Evolutionary conservation across 1,284 basidiomycete genomes (phyloP), one percentile per base, ranked within the genome.

Genomic region (Irpex rosettiformis): DNA sequence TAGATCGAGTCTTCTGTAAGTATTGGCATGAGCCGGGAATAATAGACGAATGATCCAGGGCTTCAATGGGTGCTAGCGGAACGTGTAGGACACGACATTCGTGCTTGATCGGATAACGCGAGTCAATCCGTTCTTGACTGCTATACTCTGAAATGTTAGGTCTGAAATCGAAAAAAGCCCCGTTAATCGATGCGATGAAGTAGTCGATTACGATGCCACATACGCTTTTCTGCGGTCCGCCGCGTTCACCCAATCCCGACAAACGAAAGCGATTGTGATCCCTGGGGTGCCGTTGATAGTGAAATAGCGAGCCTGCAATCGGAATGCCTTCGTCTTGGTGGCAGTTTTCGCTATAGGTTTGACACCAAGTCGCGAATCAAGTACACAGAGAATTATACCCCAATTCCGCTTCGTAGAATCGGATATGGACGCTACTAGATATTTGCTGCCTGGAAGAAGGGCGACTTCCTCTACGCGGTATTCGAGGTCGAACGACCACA

Each of bases 371-470:
- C 78, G 77, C 58, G 84, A 79, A 65, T 89, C 86, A 60, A 89
- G 70, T 22, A 76, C 76, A 63, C 79, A 86, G 1, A 89, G 68
- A 11, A 78, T 69, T 22, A 90, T 65, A 28, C 75, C 79, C 66
- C 80, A 85, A 30, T 75, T 73, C 33, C 71, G 73, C 42, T 72
- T 73, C 3, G 65, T 65, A 1, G 64, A 62, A 64, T 84, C 80
- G 60, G 75, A 76, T 4, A 83, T 78, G 4, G 85, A 86, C 0
- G 83, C 84, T 28, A 88, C 72, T 58, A 89, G 76, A 61, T 85
- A 87, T 61, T 85, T 84, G 18, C 88, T 86, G 0, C 89, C 89
- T 2, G 88, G 84, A 6, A 89, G 76, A 22, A 88, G 66, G 42
- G 75, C 77, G 77, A 90, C 80, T 28, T 84, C 82, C 40, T 80